Evolutionary conservation across 768 basidiomycete genomes (phyloP), one percentile per base, ranked within the genome.

Genomic region (Pisolithus orientalis): DNA sequence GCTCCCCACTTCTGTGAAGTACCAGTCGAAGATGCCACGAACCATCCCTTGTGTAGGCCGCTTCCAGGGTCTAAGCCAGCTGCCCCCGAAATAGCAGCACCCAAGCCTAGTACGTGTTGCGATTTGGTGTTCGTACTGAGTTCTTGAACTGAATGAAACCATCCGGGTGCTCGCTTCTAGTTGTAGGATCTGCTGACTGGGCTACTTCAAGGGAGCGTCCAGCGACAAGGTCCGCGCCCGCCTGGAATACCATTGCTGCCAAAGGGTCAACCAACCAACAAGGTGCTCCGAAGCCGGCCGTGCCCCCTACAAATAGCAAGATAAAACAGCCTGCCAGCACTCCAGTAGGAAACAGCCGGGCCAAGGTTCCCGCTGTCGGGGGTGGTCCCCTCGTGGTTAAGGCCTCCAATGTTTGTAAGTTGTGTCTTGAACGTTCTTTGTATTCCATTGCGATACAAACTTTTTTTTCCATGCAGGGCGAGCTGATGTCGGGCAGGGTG

Each of bases 1-100:
- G 2, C 47, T 17, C 66, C 73, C 1, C 56, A 59, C 38, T 70
- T 65, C 39, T 79, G 76, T 53, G 66, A 67, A 0, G 55, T 71
- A 6, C 78, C 77, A 4, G 25, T 54, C 2, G 74, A 71, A 53
- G 72, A 75, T 49, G 57, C 47, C 27, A 78, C 75, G 4, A 67
- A 65, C 39, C 61, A 61, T 6, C 59, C 66, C 2, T 53, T 77
- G 46, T 78, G 78, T 40, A 70, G 76, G 9, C 74, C 74, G 0
- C 68, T 78, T n/a, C 78, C 76, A 1, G 60, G 66, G 6, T 51
- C 62, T 16, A 69, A 67, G 27, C 54, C 62, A 0, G 59, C 59
- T 2, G 67, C 64, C 1, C 62, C 65, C 4, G 55, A 58, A 28
- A 56, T 66, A 14, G 39, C 44, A 3, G 69, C 64, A 34, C 60